Evolutionary conservation across 768 basidiomycete species (phyloP).

Genomic region (Pulveroboletus sp.): DNA sequence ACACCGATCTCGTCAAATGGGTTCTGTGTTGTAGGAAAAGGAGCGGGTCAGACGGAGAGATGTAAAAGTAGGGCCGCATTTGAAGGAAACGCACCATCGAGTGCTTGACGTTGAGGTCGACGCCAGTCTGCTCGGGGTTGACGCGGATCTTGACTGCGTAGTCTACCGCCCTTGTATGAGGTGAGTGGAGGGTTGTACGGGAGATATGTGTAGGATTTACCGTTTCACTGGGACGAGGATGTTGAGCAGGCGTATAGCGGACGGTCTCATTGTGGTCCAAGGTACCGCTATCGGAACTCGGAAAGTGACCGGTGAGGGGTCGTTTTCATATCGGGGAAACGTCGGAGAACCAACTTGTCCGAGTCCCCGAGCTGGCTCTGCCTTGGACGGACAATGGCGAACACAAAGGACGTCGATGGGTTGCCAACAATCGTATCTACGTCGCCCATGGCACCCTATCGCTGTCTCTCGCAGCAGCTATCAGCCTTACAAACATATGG

Average conservation of each 20-base stretch:
- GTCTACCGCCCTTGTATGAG: slow-evolving; percentile 69
- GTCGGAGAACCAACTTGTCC: too few relatives aligned
- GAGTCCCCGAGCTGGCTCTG: too few relatives aligned
- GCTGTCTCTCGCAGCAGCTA: slow-evolving; percentile 24
- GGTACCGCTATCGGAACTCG: slow-evolving; percentile 8
- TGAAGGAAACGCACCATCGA: slow-evolving; percentile 70
- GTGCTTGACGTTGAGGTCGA: slow-evolving; percentile 97
- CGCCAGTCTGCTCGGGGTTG: slow-evolving; percentile 89
- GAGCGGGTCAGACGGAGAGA: neutral
- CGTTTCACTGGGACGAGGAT: slow-evolving; percentile 94
- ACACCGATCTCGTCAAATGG: slow-evolving; percentile 99
- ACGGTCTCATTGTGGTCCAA: slow-evolving; percentile 59
- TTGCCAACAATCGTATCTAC: neutral
- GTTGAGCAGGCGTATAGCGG: slow-evolving; percentile 68
- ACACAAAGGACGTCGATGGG: too few relatives aligned
- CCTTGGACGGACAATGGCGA: too few relatives aligned
- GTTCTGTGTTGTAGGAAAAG: slow-evolving; percentile 52
- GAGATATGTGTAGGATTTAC: slow-evolving; percentile 29
- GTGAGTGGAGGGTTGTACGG: neutral
- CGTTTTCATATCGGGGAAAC: too few relatives aligned
- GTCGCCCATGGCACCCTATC: neutral
- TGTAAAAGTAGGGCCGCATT: neutral
- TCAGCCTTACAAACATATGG: slow-evolving; percentile 28
- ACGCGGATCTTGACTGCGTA: slow-evolving; percentile 99
- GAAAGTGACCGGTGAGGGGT: neutral